Percentiles rank a stretch among this genome's conserved stretches.
phyloP scores from a whole-genome alignment of 2,329 filamentous ascomycete genomes.

The Colletotrichum karsti region DNA sequence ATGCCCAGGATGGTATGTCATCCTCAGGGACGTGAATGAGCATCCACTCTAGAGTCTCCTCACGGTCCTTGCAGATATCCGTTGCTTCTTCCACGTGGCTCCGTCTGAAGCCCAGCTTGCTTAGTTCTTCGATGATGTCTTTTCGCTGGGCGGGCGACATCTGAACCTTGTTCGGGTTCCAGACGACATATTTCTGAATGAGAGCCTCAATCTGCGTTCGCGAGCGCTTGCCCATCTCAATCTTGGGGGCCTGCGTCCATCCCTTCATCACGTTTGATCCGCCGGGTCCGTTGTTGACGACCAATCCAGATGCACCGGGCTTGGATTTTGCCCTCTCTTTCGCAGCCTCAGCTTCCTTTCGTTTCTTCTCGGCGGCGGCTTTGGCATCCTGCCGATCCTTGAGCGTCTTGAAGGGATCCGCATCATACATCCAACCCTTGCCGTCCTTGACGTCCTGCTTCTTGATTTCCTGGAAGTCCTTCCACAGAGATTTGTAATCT shows the following conservation, averaged over 20 bases:
- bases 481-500: conserved; percentile 90
- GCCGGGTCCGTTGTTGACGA: conserved; percentile 56
- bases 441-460: conserved; percentile 80
- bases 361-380: conserved; percentile 79
- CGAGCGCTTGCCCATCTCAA: conserved; percentile 89
- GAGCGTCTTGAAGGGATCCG: conserved; percentile 87
- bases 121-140: conserved; percentile 76
- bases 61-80: conserved; percentile 86
- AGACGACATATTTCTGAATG: conserved; percentile 79
- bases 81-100: conserved; percentile 92
- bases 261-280: conserved; percentile 68
- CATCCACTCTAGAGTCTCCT: conserved; percentile 95
- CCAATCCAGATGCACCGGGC: conserved; percentile 65
- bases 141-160: conserved; percentile 67
- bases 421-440: conserved; percentile 90
- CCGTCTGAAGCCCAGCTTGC: conserved; percentile 83
- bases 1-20: conserved; percentile 89
- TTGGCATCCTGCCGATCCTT: conserved; percentile 83
- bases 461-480: conserved; percentile 86
- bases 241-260: conserved; percentile 86
- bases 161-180: conserved; percentile 82
- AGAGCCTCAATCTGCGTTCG: conserved; percentile 82
- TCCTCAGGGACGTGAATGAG: conserved; percentile 97
- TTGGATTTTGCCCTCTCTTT: conserved; percentile 74
- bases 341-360: conserved; percentile 73